Percentiles rank a stretch among this genome's conserved stretches.
phyloP scores from a whole-genome alignment of 108 stramenopile species.

The Chaetoceros muelleri region DNA sequence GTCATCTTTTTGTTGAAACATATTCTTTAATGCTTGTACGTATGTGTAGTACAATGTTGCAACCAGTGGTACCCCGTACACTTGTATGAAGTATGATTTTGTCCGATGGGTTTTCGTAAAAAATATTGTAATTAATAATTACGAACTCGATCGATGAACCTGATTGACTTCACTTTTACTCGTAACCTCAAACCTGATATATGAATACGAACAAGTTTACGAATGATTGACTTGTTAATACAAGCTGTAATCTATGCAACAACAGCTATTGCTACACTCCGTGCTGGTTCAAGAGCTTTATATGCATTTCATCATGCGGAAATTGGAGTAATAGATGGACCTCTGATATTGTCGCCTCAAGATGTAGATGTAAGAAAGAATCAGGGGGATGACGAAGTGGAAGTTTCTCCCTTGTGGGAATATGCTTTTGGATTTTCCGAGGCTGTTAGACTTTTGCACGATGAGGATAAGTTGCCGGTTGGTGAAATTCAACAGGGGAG shows the following conservation, averaged over 20 bases:
- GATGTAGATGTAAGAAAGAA: background rate
- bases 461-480: background rate
- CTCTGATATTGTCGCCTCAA: slow-evolving; percentile 34
- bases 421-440: slow-evolving; percentile 44
- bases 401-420: slow-evolving; percentile 51
- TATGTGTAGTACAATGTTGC: no score
- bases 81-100: no score
- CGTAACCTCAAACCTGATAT: no score
- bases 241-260: slow-evolving; percentile 12
- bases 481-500: background rate
- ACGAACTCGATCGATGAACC: slow-evolving; percentile 3
- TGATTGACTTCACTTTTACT: slow-evolving; percentile 3
- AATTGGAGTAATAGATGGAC: slow-evolving; percentile 70
- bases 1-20: no score
- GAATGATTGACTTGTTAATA: no score
- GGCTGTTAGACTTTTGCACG: slow-evolving; percentile 36
- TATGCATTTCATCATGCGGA: slow-evolving; percentile 32
- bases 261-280: slow-evolving; percentile 47
- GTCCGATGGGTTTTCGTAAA: no score
- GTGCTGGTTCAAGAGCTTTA: slow-evolving; percentile 45
- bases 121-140: no score
- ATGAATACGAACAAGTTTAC: no score
- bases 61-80: no score
- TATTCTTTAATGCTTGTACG: no score
- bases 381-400: slow-evolving; percentile 5